Conservation (phyloP, 164 flowering plant species). For the Santalum album region DNA sequence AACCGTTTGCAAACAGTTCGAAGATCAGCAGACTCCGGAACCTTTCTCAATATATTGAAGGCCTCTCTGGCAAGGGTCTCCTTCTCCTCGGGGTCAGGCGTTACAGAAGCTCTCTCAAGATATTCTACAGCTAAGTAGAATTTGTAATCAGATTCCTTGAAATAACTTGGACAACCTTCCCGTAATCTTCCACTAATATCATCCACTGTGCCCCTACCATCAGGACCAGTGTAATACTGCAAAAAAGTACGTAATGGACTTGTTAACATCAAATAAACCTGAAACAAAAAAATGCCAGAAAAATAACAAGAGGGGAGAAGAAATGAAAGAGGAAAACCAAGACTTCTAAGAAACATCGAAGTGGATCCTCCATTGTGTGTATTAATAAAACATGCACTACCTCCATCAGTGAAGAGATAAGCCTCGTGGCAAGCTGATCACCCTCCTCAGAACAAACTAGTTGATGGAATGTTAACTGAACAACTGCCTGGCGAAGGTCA, state of each 20-base stretch:
- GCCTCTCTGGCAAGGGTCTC: constrained; percentile 91
- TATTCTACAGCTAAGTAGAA: constrained; percentile 93
- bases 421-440: constrained; percentile 80
- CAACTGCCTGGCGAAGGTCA: constrained; percentile 33
- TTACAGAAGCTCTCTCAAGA: constrained; percentile 85
- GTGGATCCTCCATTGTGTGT: neutral
- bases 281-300: neutral
- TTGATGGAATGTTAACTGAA: constrained; percentile 84
- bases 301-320: neutral
- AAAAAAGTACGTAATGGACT: constrained; percentile 10
- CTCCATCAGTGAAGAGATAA: constrained; percentile 88
- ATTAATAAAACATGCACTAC: constrained; percentile 29
- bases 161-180: constrained; percentile 97
- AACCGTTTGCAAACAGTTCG: constrained; percentile 87
- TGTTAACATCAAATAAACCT: too few species aligned
- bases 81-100: constrained; percentile 55
- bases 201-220: constrained; percentile 96
- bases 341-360: too few species aligned
- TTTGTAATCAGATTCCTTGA: constrained; percentile 90
- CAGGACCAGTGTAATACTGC: constrained; percentile 95
- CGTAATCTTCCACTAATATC: constrained; percentile 83
- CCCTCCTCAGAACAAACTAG: constrained; percentile 94
- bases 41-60: constrained; percentile 59
- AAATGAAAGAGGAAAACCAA: too few species aligned
- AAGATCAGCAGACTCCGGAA: constrained; percentile 94